Evolutionary conservation across 192 early-diverging fungal species (phyloP), one percentile per base, ranked within the genome.

Genomic region (Backusella westeae): DNA sequence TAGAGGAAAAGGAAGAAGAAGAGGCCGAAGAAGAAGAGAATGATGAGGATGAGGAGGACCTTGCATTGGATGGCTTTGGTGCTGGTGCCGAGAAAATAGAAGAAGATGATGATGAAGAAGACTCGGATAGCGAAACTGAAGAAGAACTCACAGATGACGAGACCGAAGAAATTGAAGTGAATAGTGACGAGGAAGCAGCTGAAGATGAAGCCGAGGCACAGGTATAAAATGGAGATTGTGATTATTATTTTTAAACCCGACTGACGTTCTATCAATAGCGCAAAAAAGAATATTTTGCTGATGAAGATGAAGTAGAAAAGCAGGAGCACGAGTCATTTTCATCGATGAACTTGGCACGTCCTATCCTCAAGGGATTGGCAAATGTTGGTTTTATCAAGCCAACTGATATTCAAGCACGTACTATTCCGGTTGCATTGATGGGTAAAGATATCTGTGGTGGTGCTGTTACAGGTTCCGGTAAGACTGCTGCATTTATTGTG

Each of bases 381-480:
- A 88, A 90, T 67, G 89, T 99, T 65, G 95, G 95, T 19, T 99
- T 96, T 79, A 81, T 91, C 36, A 92, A 97, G 81, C 97, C 98
- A 0, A 99, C 98, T 19, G 89, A 91, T 21, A 99, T 99, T 84
- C 98, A 99, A 87, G 86, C 89, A 29, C 87, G 89, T 36, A 90
- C 97, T 7, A 99, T 99, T 78, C 98, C 98, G 3, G 78, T 99
- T 23, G 96, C 95, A 7, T 85, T 99, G 36, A 91, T 97, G 75
- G 98, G 97, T 73, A 94, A 93, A 76, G 98, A 99, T 80, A 96
- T 99, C 71, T 99, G 97, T 82, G 98, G 96, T 82, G 94, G 96
- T 69, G 98, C 98, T 14, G 93, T 96, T 35, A 99, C 98, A 1
- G 98, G 98, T 63, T 99, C 97, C 46, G 98, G 98, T 78, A 99